Evolutionary conservation across 2,329 filamentous ascomycete species (phyloP).

Genomic region (Arthrobotrys sinensis): DNA sequence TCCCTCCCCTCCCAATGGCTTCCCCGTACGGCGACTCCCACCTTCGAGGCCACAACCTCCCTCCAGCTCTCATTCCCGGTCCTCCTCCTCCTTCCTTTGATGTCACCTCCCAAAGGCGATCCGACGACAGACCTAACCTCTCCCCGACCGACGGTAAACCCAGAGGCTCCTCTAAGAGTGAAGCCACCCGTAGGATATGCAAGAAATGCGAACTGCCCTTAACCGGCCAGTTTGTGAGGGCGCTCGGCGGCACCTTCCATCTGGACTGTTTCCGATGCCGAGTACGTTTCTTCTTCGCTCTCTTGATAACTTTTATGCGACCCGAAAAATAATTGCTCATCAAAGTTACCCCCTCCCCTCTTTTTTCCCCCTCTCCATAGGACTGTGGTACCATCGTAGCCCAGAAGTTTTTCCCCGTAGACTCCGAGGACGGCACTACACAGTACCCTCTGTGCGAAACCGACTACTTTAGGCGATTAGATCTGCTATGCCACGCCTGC

Average conservation of each 20-base stretch:
- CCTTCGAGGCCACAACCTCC: slow-evolving; percentile 48
- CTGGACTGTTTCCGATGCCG: slow-evolving; percentile 98
- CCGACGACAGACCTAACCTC: slow-evolving; percentile 49
- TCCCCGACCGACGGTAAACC: slow-evolving; percentile 57
- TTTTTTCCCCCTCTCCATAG: slow-evolving; percentile 69
- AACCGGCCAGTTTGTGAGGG: slow-evolving; percentile 95
- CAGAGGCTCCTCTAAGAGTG: slow-evolving; percentile 47
- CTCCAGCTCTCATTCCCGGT: slow-evolving; percentile 41
- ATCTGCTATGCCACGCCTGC: slow-evolving; percentile 91
- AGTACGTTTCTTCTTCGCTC: slow-evolving; percentile 73
- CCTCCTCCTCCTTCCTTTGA: slow-evolving; percentile 28
- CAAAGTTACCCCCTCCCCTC: neutral
- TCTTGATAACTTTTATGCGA: slow-evolving; percentile 7
- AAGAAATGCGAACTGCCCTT: slow-evolving; percentile 90
- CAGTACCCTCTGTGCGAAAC: slow-evolving; percentile 98
- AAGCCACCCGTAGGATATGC: slow-evolving; percentile 72
- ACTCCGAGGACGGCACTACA: slow-evolving; percentile 83
- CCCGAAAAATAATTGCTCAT: neutral
- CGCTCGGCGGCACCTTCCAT: slow-evolving; percentile 93
- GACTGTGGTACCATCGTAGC: slow-evolving; percentile 97
- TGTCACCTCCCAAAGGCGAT: slow-evolving; percentile 36
- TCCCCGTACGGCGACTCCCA: slow-evolving; percentile 59
- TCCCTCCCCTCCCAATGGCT: slow-evolving; percentile 49
- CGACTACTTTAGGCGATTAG: slow-evolving; percentile 94
- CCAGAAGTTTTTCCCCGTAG: slow-evolving; percentile 98